Base-by-base conservation (phyloP, 148 eudicot genomes). In the Diospyros kaki region DNA sequence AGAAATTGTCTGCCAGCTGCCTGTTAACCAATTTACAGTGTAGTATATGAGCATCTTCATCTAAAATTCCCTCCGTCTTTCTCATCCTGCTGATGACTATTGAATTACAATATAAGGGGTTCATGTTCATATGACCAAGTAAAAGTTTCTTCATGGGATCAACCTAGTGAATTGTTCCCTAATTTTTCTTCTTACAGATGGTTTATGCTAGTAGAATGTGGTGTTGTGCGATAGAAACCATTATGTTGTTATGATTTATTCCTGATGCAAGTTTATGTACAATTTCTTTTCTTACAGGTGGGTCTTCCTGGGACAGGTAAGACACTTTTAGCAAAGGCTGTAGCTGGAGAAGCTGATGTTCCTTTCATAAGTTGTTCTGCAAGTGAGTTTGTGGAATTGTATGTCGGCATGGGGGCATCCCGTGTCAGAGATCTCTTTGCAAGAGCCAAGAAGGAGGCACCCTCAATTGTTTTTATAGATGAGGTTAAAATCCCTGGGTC, bases 251-350 rank as follows among this genome's bases (percentile, higher is more conserved):
- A 7, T 66, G 5, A 17, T 9, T 48, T 64, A 40, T 59, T 76
- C 59, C 4, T 58, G 9, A 45, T 76, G 56, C 9, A 9, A 46
- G 66, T 58, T 68, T 58, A 41, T 6, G 15, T 58, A 17, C 64
- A 72, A 58, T 52, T 72, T 56, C 28, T 85, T 78, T 52, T 83
- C 72, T 79, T 83, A 83, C 87, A 94, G 98, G 98, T 94, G 80
- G 98, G 97, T 79, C 98, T 90, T 78, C 98, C 98, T 74, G 98
- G 98, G 82, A 94, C 98, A 65, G 98, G 98, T 77, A 94, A 94
- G 83, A 92, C 98, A 75, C 93, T 94, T 71, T 77, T 94, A 68
- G 98, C 98, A 75, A 94, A 94, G 89, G 98, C 98, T 69, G 98
- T 94, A 73, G 98, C 98, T 64, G 98, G 98, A 74, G 98, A 94